Base-by-base conservation (phyloP, 495 filamentous ascomycete genomes). In the Xylaria acuta region DNA sequence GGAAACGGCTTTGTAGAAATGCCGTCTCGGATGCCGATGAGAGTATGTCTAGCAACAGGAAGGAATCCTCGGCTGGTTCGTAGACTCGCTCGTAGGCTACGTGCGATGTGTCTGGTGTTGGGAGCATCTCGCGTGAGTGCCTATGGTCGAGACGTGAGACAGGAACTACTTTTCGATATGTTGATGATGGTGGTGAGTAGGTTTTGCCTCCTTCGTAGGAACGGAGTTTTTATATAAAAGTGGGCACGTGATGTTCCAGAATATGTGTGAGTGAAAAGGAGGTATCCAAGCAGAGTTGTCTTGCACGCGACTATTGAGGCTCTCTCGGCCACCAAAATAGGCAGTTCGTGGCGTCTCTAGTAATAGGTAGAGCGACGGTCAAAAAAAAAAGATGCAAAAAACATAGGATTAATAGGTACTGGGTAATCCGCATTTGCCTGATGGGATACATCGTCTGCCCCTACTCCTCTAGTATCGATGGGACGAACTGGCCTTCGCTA, bases 41-140 rank as follows among this genome's bases (percentile, higher is more conserved):
- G 36, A 99, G 86, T 0, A 94, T 96, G 84, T 99, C 96, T 34
- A 99, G 88, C 43, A 99, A 86, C n/a, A 99, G 89, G 79, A 91
- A 98, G 22, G 94, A 97, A 81, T 99, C 96, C 82, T 98, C 96
- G 14, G 95, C 91, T 53, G 96, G 96, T 78, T 97, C 93, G 82
- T 99, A 99, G 75, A 98, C 89, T 36, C 89, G 89, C 78, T 92
- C 85, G 80, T 93, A 94, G 69, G 92, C 88, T 69, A 98, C 92
- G 83, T 99, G 96, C 27, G 91, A 90, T 22, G 96, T 99, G 64
- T 92, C 92, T 1, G 96, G 96, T 14, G 95, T 99, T 11, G 94
- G 94, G 20, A 98, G 90, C 94, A 97, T 97, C 65, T 18, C n/a
- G 64, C 66, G 68, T 36, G 56, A 41, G n/a, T n/a, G 49, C 14